These are phyloP conservation scores for Zymoseptoria tritici DNA, from an alignment of 2,329 filamentous ascomycete species.

Conservation along the genomic window DNA sequence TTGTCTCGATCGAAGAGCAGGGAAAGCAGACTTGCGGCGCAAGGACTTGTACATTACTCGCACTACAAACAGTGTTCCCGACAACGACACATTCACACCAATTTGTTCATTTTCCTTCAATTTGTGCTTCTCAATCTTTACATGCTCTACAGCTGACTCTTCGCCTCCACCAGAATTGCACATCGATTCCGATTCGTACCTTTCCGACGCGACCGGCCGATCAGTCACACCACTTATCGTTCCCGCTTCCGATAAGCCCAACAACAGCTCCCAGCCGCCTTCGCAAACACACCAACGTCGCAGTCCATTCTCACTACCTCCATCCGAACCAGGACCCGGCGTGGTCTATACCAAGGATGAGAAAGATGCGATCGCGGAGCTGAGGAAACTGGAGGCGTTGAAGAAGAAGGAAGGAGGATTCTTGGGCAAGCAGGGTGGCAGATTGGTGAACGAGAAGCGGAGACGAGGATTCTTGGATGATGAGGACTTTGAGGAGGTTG, in stretches of 20 bases:
- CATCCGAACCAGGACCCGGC: constrained; percentile 3
- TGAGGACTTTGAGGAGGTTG: constrained; percentile 41
- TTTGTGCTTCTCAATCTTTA: neutral
- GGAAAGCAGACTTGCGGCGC: neutral
- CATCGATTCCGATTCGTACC: constrained; percentile 37
- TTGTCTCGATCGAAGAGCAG: neutral
- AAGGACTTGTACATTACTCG: neutral
- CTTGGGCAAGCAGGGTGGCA: constrained; percentile 47
- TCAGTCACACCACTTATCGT: constrained; percentile 39
- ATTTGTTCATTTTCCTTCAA: neutral
- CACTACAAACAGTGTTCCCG: neutral
- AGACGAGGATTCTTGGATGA: constrained; percentile 44
- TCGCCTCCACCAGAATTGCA: constrained; percentile 24
- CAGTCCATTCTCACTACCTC: constrained; percentile 1
- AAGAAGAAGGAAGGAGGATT: constrained; percentile 47
- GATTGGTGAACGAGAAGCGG: constrained; percentile 46
- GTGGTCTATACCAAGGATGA: constrained; percentile 30
- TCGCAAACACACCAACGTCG: neutral
- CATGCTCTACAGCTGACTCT: neutral
- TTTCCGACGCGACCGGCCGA: constrained; percentile 41
- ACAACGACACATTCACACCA: neutral
- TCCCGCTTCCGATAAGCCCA: constrained; percentile 8
- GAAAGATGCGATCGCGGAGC: constrained; percentile 35
- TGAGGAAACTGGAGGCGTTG: constrained; percentile 43
- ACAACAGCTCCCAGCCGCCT: neutral